These are phyloP conservation scores for Hypoxylon sp. DNA, from an alignment of 2,329 filamentous ascomycete species.

Conservation along the genomic window DNA sequence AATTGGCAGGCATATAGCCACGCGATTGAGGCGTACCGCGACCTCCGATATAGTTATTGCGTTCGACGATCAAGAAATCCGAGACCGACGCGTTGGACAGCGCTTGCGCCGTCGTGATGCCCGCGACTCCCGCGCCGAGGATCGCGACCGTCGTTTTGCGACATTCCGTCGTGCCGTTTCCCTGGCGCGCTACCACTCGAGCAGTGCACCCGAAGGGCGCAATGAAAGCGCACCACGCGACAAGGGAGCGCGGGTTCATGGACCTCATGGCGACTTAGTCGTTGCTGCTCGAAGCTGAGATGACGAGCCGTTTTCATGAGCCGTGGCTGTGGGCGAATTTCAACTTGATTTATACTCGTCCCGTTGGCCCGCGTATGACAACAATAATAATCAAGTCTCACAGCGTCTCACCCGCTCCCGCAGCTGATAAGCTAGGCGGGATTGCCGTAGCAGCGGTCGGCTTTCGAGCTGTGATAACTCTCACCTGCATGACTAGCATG, in stretches of 20 bases:
- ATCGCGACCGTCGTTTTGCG: conserved; percentile 59
- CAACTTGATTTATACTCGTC: background rate
- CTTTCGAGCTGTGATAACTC: conserved; percentile 15
- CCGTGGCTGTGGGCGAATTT: background rate
- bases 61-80: conserved; percentile 77
- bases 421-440: conserved; percentile 31
- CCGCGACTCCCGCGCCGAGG: conserved; percentile 72
- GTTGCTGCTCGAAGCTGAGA: background rate
- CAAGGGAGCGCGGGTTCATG: conserved; percentile 7
- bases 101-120: conserved; percentile 75
- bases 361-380: background rate
- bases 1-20: background rate
- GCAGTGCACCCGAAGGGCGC: conserved; percentile 20
- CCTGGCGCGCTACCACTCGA: conserved; percentile 13
- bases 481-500: conserved; percentile 27
- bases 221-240: conserved; percentile 26
- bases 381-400: conserved; percentile 3
- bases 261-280: conserved; percentile 24
- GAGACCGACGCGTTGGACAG: conserved; percentile 71
- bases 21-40: conserved; percentile 54
- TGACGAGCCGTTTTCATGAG: background rate
- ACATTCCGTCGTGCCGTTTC: conserved; percentile 42
- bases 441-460: conserved; percentile 2
- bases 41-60: conserved; percentile 74
- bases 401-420: background rate